Base-by-base conservation (phyloP, 306 rosid genomes). In the Begonia peltatifolia region DNA sequence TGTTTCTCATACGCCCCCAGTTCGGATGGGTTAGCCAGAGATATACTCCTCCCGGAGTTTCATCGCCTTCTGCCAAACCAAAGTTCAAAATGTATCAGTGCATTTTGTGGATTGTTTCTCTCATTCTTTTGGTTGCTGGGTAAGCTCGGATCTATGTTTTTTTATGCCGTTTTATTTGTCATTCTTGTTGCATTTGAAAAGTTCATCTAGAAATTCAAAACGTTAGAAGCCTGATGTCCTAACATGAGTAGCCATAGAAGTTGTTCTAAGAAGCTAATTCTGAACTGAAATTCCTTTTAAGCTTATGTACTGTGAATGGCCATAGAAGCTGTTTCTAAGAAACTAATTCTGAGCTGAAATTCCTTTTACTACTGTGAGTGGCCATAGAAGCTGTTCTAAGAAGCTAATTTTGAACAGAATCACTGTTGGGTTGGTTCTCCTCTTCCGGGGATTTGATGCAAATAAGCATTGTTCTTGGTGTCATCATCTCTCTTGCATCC, bases 391-490 rank as follows among this genome's bases (percentile, higher is more conserved):
- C 38, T 30, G 38, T 30, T 44, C n/a, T 43, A 6, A 11, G 14
- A 44, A 3, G 48, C 48, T 10, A 44, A 44, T 44, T 10, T 44
- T 44, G 54, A 15, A 30, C 76, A 90, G 97, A 68, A 69, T 90
- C 46, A 76, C 94, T 30, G 87, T 67, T 65, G 84, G 95, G 63
- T 63, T 85, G 64, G 80, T 76, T 59, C 55, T 78, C 53, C 84
- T 90, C 47, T 84, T 85, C 47, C 85, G 79, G 22, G 79, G 83
- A 15, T 80, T 83, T 22, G 87, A 90, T 67, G 94, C 92, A 30
- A 90, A 90, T 62, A 70, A 81, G 23, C 94, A 85, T 76, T 90
- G 97, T 67, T 85, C 95, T 54, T 90, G 97, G 97, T 90, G 97
- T 72, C 97, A 90, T 69, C 85, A 90, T 67, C 63, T 90, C 67